Conservation (phyloP, 225 moss, liverwort and hornwort genomes). For the Marchantia polymorpha region DNA sequence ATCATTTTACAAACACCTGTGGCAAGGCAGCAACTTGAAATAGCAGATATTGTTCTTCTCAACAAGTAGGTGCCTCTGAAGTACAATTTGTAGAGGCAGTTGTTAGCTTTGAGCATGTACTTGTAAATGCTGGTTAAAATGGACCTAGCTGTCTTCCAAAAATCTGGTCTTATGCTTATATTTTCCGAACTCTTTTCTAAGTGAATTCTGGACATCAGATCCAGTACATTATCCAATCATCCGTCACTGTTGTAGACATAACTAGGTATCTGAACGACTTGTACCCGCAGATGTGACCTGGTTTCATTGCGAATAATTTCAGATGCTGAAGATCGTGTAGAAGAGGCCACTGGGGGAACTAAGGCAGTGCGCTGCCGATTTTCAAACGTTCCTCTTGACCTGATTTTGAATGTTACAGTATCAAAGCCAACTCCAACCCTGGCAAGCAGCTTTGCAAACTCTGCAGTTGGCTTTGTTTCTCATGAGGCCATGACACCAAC, state of each 20-base stretch:
- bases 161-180: not conserved
- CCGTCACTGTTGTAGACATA: no score
- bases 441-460: constrained; percentile 29
- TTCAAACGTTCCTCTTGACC: constrained; percentile 41
- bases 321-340: constrained; percentile 46
- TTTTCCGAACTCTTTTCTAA: not conserved
- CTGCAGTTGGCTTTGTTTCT: constrained; percentile 38
- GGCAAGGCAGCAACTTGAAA: constrained; percentile 38
- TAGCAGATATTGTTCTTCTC: constrained; percentile 46
- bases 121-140: not conserved
- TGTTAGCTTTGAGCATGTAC: not conserved
- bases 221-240: no score
- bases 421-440: constrained; percentile 24
- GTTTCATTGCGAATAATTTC: constrained; percentile 42
- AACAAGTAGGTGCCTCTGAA: constrained; percentile 35
- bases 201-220: no score
- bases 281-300: constrained; percentile 42
- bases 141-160: not conserved
- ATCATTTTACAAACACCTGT: constrained; percentile 39
- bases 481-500: constrained; percentile 35
- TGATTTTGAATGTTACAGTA: constrained; percentile 34
- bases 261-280: no score
- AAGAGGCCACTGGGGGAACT: constrained; percentile 42
- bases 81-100: not conserved
- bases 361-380: constrained; percentile 54